Evolutionary conservation across 176 grass and related monocot species (phyloP).

Genomic region (Bothriochloa decipiens): DNA sequence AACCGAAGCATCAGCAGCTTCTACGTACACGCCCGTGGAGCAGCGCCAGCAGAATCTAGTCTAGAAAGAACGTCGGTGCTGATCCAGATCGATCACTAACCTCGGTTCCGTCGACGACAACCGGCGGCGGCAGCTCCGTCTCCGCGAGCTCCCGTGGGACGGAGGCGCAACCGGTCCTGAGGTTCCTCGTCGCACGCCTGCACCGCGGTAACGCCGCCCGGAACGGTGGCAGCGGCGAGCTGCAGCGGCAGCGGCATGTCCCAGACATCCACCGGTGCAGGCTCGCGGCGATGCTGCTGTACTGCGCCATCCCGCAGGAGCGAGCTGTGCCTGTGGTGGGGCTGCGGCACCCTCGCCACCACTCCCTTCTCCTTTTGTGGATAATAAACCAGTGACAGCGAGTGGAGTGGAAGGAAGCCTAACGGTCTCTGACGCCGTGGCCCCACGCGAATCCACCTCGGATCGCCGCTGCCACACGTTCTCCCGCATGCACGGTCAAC

Average conservation of each 20-base stretch:
- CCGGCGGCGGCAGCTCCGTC: neutral
- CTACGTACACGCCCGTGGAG: too few relatives aligned
- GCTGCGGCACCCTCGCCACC: neutral
- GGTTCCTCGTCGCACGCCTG: neutral
- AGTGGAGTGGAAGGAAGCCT: neutral
- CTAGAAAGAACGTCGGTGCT: neutral
- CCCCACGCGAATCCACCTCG: constrained; percentile 11
- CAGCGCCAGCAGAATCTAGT: neutral
- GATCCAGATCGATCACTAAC: constrained; percentile 23
- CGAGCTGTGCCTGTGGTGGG: neutral
- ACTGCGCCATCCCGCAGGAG: constrained; percentile 47
- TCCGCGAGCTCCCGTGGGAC: constrained; percentile 25
- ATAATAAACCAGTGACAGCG: constrained; percentile 28
- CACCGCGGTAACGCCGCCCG: neutral
- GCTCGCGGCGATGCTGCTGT: constrained; percentile 28
- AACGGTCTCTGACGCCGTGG: neutral
- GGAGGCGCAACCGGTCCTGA: constrained; percentile 12
- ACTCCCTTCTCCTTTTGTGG: constrained; percentile 18
- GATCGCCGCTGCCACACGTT: neutral
- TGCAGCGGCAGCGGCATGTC: neutral
- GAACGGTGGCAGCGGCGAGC: neutral
- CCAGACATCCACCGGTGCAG: neutral
- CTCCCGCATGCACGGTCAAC: neutral
- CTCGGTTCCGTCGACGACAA: constrained; percentile 12
- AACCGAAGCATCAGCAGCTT: neutral